phyloP scores from a whole-genome alignment of 1,284 basidiomycete genomes.

The Wallemia mellicola region DNA sequence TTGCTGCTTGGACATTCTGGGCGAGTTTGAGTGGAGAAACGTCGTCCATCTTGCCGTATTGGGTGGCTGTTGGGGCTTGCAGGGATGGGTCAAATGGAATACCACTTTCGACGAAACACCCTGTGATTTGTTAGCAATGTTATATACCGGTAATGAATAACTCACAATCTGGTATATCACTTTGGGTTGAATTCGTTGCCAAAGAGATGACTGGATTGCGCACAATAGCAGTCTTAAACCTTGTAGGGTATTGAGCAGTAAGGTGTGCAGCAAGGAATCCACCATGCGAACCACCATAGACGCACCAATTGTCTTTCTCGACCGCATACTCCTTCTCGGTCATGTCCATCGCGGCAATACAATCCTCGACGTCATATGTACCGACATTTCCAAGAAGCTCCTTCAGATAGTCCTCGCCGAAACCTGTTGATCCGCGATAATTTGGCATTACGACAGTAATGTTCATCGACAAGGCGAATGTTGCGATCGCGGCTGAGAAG shows the following conservation, averaged over 20 bases:
- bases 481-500: constrained; percentile 20
- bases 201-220: not conserved
- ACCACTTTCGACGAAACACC: not conserved
- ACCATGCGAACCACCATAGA: constrained; percentile 39
- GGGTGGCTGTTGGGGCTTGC: not conserved
- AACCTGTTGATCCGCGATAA: constrained; percentile 39
- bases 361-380: constrained; percentile 32
- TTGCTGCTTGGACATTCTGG: not conserved
- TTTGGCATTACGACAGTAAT: constrained; percentile 33
- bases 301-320: constrained; percentile 23
- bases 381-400: constrained; percentile 28
- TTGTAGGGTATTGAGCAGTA: not conserved
- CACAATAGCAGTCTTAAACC: not conserved
- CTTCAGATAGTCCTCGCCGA: constrained; percentile 21
- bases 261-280: constrained; percentile 32
- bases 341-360: constrained; percentile 24
- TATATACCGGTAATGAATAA: too few species aligned
- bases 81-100: not conserved
- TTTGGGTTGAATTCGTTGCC: not conserved
- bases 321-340: constrained; percentile 20
- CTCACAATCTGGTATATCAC: not conserved
- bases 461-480: constrained; percentile 25
- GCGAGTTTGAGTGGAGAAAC: not conserved
- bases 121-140: too few species aligned
- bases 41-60: not conserved